These are phyloP conservation scores for Leishmania guyanensis DNA, from an alignment of 208 protist genomes.

Conservation along the genomic window DNA sequence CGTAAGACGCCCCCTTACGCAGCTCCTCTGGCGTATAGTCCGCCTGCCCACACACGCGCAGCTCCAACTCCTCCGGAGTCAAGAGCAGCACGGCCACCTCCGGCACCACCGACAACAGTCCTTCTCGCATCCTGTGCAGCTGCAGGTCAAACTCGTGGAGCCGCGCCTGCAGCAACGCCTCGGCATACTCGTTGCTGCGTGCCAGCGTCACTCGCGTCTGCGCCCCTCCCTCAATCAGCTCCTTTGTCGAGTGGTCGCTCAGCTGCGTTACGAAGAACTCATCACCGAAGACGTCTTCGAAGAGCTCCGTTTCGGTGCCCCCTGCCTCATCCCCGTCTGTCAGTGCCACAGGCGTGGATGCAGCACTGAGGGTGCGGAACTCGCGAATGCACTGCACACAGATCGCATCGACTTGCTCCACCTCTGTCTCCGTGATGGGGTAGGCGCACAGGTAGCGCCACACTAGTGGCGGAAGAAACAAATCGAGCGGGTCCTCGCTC, in stretches of 20 bases:
- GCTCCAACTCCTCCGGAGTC: conserved; percentile 88
- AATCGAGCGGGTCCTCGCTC: conserved; percentile 85
- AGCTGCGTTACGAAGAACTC: conserved; percentile 86
- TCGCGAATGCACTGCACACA: conserved; percentile 87
- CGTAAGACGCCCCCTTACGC: conserved; percentile 77
- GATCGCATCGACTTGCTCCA: conserved; percentile 82
- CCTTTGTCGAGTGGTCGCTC: conserved; percentile 73
- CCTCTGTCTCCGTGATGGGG: conserved; percentile 68
- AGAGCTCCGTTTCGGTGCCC: conserved; percentile 50
- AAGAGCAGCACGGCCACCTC: conserved; percentile 81
- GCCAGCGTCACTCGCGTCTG: conserved; percentile 73
- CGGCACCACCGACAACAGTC: conserved; percentile 88
- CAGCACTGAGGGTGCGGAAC: conserved; percentile 58
- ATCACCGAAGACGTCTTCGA: conserved; percentile 85
- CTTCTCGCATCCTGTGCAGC: conserved; percentile 82
- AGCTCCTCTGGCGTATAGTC: conserved; percentile 90
- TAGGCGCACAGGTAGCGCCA: conserved; percentile 88
- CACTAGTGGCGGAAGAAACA: conserved; percentile 92
- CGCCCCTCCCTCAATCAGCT: conserved; percentile 74
- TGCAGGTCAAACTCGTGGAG: conserved; percentile 84
- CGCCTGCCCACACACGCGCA: conserved; percentile 87
- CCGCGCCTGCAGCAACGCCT: conserved; percentile 63
- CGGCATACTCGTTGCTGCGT: conserved; percentile 77
- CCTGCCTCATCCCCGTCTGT: conserved; percentile 3
- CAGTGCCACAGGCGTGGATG: background rate